Conservation (phyloP, 2,329 filamentous ascomycete species). For the Fusarium sp. region DNA sequence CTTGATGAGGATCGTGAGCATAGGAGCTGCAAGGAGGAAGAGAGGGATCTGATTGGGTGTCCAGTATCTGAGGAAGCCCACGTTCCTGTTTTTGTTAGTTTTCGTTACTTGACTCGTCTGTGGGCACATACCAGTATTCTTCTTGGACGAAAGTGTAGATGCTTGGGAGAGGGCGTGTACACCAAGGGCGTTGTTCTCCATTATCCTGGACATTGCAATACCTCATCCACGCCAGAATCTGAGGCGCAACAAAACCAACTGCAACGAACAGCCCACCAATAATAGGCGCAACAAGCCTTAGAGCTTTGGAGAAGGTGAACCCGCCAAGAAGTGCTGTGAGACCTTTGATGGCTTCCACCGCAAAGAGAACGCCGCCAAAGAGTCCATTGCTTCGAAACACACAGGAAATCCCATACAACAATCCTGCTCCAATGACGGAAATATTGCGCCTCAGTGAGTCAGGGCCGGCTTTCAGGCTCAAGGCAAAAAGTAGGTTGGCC, state of each 20-base stretch:
- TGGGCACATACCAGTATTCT: constrained; percentile 79
- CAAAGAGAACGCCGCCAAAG: constrained; percentile 80
- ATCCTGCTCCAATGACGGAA: constrained; percentile 69
- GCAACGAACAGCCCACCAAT: constrained; percentile 75
- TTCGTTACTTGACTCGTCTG: not conserved
- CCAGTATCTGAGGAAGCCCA: constrained; percentile 92
- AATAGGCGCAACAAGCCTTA: constrained; percentile 66
- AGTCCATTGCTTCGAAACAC: constrained; percentile 87
- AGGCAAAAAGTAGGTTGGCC: constrained; percentile 76
- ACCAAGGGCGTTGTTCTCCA: constrained; percentile 73
- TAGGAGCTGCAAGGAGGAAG: constrained; percentile 83
- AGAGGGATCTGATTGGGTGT: constrained; percentile 84
- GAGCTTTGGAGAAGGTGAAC: constrained; percentile 51
- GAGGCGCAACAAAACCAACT: constrained; percentile 74
- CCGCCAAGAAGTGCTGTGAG: constrained; percentile 38
- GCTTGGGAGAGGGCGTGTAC: constrained; percentile 75
- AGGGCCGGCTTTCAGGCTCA: constrained; percentile 47
- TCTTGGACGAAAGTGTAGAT: constrained; percentile 92
- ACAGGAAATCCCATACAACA: constrained; percentile 76
- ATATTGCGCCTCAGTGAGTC: constrained; percentile 51
- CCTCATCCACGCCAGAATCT: constrained; percentile 75
- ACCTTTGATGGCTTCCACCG: constrained; percentile 64
- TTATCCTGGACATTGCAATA: constrained; percentile 64
- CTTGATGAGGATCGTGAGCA: constrained; percentile 68
- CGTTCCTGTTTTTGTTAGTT: constrained; percentile 69